phyloP scores from a whole-genome alignment of 768 basidiomycete species.

The Lactarius evosmus region DNA sequence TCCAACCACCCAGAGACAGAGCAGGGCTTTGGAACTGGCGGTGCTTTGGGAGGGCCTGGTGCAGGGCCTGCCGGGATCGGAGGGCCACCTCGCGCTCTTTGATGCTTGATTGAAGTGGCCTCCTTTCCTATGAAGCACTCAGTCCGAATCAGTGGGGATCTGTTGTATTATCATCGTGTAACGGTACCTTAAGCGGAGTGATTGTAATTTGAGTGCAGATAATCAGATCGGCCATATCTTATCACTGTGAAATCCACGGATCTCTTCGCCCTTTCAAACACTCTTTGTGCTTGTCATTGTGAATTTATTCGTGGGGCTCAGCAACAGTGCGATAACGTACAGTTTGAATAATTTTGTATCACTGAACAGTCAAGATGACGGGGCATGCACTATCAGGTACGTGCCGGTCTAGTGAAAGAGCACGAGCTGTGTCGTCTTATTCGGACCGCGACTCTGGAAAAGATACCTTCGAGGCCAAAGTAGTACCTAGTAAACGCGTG shows the following conservation, averaged over 20 bases:
- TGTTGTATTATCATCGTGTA: too few relatives aligned
- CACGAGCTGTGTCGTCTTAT: background rate
- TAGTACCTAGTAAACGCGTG: conserved; percentile 39
- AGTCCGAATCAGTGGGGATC: background rate
- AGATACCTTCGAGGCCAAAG: conserved; percentile 8
- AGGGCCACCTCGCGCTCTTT: background rate
- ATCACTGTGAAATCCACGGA: background rate
- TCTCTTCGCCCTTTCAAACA: background rate
- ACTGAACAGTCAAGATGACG: conserved; percentile 1
- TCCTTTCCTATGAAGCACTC: background rate
- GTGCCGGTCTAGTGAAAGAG: background rate
- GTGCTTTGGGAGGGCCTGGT: background rate
- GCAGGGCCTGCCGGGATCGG: background rate
- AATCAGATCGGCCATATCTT: background rate
- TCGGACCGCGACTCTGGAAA: background rate
- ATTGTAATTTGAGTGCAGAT: background rate
- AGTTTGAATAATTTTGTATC: background rate
- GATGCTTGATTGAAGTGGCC: background rate
- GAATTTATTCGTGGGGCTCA: background rate
- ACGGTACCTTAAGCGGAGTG: background rate
- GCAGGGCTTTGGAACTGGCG: background rate
- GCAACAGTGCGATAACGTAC: background rate
- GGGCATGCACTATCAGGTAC: conserved; percentile 7
- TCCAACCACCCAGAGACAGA: background rate
- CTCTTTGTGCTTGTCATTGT: background rate